phyloP scores from a whole-genome alignment of 352 stramenopile species.

The Thraustochytrium aureum region DNA sequence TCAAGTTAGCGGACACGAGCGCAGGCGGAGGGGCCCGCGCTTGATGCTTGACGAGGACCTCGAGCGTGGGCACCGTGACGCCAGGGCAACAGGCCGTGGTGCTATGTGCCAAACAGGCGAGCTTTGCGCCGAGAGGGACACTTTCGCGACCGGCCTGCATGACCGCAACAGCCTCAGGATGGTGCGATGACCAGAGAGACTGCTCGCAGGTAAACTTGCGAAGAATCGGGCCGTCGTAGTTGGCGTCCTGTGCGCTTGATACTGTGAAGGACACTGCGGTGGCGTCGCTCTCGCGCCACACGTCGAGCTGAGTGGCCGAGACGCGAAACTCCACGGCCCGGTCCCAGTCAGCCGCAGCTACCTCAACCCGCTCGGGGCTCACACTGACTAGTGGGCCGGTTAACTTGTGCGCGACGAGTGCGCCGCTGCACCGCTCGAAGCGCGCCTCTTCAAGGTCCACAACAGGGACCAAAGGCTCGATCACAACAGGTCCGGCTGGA shows the following conservation, averaged over 20 bases:
- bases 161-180: background rate
- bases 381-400: background rate
- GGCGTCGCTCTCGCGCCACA: background rate
- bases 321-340: background rate
- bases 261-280: slow-evolving; percentile 21
- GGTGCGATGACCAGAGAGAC: background rate
- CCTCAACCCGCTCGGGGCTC: background rate
- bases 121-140: too few species aligned
- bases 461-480: background rate
- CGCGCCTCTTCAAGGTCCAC: background rate
- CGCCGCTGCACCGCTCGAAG: background rate
- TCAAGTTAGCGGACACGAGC: slow-evolving; percentile 23
- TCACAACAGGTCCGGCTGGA: background rate
- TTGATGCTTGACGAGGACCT: background rate
- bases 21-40: background rate
- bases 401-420: background rate
- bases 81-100: slow-evolving; percentile 24
- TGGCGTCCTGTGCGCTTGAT: slow-evolving; percentile 1
- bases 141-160: too few species aligned
- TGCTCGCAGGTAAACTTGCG: slow-evolving; percentile 2
- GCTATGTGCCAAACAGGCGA: background rate
- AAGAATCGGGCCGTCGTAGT: slow-evolving; percentile 41
- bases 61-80: background rate
- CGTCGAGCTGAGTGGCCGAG: background rate
- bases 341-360: background rate